A percentile compares a stretch with the other conserved stretches of the same genome.
phyloP scores from a whole-genome alignment of 148 eudicot genomes.

The Fallopia convolvulus region DNA sequence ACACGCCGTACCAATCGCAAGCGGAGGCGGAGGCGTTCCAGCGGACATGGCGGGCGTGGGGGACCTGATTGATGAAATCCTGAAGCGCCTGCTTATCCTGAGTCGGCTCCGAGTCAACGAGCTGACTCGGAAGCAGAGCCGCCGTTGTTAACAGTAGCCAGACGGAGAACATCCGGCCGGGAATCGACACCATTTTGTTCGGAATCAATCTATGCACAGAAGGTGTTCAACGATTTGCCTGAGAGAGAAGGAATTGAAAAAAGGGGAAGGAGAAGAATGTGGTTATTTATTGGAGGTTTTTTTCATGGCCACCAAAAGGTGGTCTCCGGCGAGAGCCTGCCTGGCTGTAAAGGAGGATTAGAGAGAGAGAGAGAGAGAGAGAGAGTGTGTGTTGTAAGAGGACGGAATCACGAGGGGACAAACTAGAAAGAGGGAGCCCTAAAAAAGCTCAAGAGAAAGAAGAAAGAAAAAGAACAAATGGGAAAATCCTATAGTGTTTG shows the following conservation, averaged over 20 bases:
- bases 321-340: slow-evolving; percentile 14
- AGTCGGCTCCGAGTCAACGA: slow-evolving; percentile 46
- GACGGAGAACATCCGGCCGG: background rate
- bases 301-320: slow-evolving; percentile 3
- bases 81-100: slow-evolving; percentile 65
- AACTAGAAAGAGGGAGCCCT: background rate
- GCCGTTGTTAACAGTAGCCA: background rate
- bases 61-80: slow-evolving; percentile 38
- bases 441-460: background rate
- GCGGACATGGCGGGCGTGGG: slow-evolving; percentile 47
- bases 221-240: background rate
- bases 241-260: background rate
- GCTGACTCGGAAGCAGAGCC: background rate
- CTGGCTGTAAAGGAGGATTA: background rate
- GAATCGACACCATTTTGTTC: slow-evolving; percentile 9
- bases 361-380: background rate
- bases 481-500: background rate
- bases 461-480: background rate
- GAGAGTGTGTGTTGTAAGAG: background rate
- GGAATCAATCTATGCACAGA: background rate
- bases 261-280: background rate
- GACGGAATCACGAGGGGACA: slow-evolving; percentile 2
- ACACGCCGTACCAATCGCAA: slow-evolving; percentile 65
- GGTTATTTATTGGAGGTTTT: background rate
- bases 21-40: slow-evolving; percentile 54